Evolutionary conservation across 306 rosid genomes (phyloP), one percentile per base, ranked within the genome.

Genomic region (Ormosia semicastrata): DNA sequence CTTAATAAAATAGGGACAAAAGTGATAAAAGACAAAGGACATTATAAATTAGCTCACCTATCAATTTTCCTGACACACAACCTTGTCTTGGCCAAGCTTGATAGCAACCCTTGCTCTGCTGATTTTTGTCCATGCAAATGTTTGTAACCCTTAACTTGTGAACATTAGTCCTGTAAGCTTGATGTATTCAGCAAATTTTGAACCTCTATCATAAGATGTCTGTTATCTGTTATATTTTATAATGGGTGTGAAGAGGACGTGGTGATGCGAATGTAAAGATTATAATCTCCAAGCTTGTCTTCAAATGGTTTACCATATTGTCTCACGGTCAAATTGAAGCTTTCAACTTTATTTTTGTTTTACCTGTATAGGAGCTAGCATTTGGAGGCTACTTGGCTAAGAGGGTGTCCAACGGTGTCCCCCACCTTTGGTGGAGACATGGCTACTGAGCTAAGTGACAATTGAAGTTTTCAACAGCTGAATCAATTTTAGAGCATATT

Each of bases 81-180:
- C 64, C 77, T 76, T 82, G 85, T 76, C 77, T 76, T 67, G 77
- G 75, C 85, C 81, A 75, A 57, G 77, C 56, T 82, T 73, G 73
- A 81, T 4, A 63, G 67, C 83, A 63, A 83, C 82, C 66, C 24
- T 70, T 82, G 73, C 78, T 76, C 66, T 76, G 17, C 41, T 69
- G 7, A 37, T 68, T 81, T 81, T 81, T 47, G 71, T 75, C 64
- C 46, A 57, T 57, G 24, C 43, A 56, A 44, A 46, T 82, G 46
- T 75, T 39, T 36, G 65, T 50, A 24, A 46, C 63, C 63, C 15
- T 56, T 57, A 69, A 40, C 70, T 53, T 30, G 81, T n/a, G 50
- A 66, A 34, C 34, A 67, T 59, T 44, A 36, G 44, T 81, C 39
- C 24, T 53, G 2, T 43, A 53, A 53, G 58, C 9, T 67, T 32